Percentiles rank a stretch among this genome's conserved stretches.
Evolutionary conservation across 306 rosid genomes (phyloP).

Genomic region (Gynostemma pentaphyllum): DNA sequence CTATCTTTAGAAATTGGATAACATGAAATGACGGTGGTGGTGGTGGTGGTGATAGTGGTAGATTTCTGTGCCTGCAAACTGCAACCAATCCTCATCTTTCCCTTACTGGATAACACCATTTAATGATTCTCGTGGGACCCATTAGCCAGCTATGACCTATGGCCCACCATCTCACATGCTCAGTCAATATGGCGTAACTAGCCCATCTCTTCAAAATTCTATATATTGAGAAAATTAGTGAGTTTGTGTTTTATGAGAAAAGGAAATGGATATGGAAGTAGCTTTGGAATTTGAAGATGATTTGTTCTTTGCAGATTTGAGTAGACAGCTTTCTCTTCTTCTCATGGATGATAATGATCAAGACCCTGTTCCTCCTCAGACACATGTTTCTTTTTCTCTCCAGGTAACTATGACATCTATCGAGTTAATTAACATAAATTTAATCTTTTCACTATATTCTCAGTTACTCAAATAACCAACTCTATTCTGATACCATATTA

Average conservation of each 20-base stretch:
- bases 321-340: slow-evolving; percentile 63
- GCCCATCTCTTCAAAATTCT: slow-evolving; percentile 23
- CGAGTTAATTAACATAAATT: too few relatives aligned
- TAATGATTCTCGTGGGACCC: slow-evolving; percentile 53
- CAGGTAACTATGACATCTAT: too few relatives aligned
- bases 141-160: slow-evolving; percentile 47
- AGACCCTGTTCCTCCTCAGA: slow-evolving; percentile 28
- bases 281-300: slow-evolving; percentile 21
- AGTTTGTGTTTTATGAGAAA: neutral
- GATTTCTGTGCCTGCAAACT: slow-evolving; percentile 1
- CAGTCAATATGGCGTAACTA: slow-evolving; percentile 22
- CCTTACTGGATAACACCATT: slow-evolving; percentile 42
- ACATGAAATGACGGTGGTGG: slow-evolving; percentile 43
- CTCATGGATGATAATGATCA: slow-evolving; percentile 90
- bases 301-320: slow-evolving; percentile 62
- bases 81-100: slow-evolving; percentile 33
- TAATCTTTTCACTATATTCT: too few relatives aligned
- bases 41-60: slow-evolving; percentile 7
- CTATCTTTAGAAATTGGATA: slow-evolving; percentile 16
- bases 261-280: slow-evolving; percentile 5
- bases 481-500: too few relatives aligned
- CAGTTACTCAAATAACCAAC: too few relatives aligned
- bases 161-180: slow-evolving; percentile 72
- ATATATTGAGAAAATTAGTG: neutral
- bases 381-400: slow-evolving; percentile 37